phyloP scores from a whole-genome alignment of 768 basidiomycete species.

The Collybiopsis luxurians region DNA sequence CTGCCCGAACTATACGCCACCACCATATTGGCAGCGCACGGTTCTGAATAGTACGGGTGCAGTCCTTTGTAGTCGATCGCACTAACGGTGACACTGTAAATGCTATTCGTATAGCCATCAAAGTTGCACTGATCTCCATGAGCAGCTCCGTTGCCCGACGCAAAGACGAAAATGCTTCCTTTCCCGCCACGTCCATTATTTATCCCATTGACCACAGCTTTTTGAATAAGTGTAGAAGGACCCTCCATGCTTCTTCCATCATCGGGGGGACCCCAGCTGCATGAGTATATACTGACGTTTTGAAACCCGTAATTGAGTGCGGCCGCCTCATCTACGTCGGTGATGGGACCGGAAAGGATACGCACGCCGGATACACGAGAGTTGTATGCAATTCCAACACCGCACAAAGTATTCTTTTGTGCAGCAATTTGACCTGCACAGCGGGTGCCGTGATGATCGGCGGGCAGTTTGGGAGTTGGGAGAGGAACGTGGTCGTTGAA shows the following conservation, averaged over 20 bases:
- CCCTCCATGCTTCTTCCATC: slow-evolving; percentile 94
- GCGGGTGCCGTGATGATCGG: slow-evolving; percentile 96
- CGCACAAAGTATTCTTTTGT: slow-evolving; percentile 88
- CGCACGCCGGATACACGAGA: slow-evolving; percentile 92
- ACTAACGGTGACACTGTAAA: slow-evolving; percentile 95
- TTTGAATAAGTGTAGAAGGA: slow-evolving; percentile 86
- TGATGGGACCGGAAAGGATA: slow-evolving; percentile 92
- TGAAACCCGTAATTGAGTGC: slow-evolving; percentile 94
- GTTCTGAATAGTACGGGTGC: slow-evolving; percentile 95
- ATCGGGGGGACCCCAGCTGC: slow-evolving; percentile 98
- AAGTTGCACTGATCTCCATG: slow-evolving; percentile 98
- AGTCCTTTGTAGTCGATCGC: slow-evolving; percentile 91
- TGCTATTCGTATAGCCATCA: slow-evolving; percentile 98
- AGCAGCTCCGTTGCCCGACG: slow-evolving; percentile 92
- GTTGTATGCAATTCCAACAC: slow-evolving; percentile 89
- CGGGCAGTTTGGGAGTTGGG: slow-evolving; percentile 82
- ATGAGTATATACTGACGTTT: slow-evolving; percentile 90
- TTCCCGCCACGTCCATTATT: slow-evolving; percentile 86
- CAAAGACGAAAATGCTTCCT: slow-evolving; percentile 95
- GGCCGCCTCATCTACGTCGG: slow-evolving; percentile 93
- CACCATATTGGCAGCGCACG: slow-evolving; percentile 97
- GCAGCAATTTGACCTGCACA: slow-evolving; percentile 98
- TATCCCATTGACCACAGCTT: slow-evolving; percentile 92
- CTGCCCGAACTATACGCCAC: slow-evolving; percentile 96
- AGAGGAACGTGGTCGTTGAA: slow-evolving; percentile 92